Conservation (phyloP, 2,329 filamentous ascomycete genomes). For the Teratosphaeria nubilosa region DNA sequence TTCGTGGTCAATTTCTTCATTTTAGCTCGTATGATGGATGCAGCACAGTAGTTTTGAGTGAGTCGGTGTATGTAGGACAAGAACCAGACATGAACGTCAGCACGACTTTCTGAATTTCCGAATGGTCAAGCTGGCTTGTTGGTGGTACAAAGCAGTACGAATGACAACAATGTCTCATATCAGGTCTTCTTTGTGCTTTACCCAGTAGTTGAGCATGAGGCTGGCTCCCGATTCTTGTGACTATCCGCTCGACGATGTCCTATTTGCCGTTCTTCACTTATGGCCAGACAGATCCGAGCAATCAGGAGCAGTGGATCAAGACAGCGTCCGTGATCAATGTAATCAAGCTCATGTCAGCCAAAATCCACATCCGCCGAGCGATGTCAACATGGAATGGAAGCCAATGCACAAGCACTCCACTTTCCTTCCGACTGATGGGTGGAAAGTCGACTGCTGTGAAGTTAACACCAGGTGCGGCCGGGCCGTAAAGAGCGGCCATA, state of each 20-base stretch:
- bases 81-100: neutral
- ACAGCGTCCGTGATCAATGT: slow-evolving; percentile 1
- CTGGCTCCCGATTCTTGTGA: slow-evolving; percentile 2
- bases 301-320: slow-evolving; percentile 1
- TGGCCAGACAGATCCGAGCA: neutral
- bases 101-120: neutral
- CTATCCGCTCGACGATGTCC: slow-evolving; percentile 6
- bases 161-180: neutral
- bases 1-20: neutral
- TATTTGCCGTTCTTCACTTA: slow-evolving; percentile 10
- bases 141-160: neutral
- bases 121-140: neutral
- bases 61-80: neutral
- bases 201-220: neutral
- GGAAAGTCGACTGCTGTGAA: slow-evolving; percentile 8
- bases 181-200: neutral
- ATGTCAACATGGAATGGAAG: neutral
- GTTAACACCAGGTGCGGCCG: slow-evolving; percentile 4
- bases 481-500: slow-evolving; percentile 3
- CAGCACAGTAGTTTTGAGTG: neutral
- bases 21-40: neutral
- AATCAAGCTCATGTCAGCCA: slow-evolving; percentile 4
- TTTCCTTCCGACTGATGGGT: slow-evolving; percentile 6
- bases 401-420: slow-evolving; percentile 3
- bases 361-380: slow-evolving; percentile 1